Evolutionary conservation across 139 green algal species (phyloP).

Genomic region (Picochlorum sp.): DNA sequence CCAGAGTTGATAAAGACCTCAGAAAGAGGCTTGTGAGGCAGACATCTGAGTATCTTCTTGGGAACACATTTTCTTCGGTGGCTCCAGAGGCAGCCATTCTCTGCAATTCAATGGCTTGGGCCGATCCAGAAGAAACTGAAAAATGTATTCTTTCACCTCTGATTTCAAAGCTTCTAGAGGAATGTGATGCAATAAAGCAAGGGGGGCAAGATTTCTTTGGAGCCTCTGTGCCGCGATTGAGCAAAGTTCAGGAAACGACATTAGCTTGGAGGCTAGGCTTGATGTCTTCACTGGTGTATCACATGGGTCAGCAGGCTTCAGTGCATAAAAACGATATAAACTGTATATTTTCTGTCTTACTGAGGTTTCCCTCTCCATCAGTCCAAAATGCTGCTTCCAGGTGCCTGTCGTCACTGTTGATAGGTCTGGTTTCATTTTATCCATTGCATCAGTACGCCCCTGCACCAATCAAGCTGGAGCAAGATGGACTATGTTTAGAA

Average conservation of each 20-base stretch:
- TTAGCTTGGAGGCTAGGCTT: constrained; percentile 39
- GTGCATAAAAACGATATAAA: neutral
- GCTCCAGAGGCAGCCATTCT: constrained; percentile 43
- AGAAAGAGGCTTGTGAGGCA: constrained; percentile 35
- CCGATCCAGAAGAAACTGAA: constrained; percentile 21
- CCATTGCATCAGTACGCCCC: constrained; percentile 27
- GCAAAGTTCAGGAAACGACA: constrained; percentile 26
- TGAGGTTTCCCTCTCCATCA: constrained; percentile 8
- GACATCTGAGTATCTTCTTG: constrained; percentile 46
- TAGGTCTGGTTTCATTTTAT: constrained; percentile 24
- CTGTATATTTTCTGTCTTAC: neutral
- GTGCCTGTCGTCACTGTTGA: constrained; percentile 20
- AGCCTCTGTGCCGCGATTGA: constrained; percentile 1
- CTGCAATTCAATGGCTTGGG: constrained; percentile 37
- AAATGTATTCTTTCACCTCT: constrained; percentile 40
- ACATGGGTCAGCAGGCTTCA: constrained; percentile 17
- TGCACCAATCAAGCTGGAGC: neutral
- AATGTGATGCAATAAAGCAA: neutral
- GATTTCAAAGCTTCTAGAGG: constrained; percentile 17
- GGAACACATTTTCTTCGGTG: constrained; percentile 31
- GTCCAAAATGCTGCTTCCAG: constrained; percentile 18
- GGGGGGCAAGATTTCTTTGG: neutral
- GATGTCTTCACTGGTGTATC: constrained; percentile 17
- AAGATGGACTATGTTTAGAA: constrained; percentile 16
- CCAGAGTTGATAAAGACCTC: constrained; percentile 40